Evolutionary conservation across 805 yeast species (phyloP), one percentile per base, ranked within the genome.

Genomic region (Priceomyces haplophilus): DNA sequence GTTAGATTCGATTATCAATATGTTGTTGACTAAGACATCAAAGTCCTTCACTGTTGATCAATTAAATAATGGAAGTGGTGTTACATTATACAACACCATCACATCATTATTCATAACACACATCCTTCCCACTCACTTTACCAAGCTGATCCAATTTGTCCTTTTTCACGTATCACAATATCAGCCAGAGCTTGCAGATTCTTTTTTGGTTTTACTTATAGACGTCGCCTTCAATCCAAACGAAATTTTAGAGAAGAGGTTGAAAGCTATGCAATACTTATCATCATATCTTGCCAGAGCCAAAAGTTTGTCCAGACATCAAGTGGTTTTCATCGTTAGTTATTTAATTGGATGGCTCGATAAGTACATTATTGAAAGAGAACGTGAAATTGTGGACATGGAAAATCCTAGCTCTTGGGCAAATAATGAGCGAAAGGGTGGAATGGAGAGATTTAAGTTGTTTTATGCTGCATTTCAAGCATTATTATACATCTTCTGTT

Each of bases 381-480:
- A 91, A 61, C 67, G 72, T 36, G 98, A 93, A 61, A 85, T 88
- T 7, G 76, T 73, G 36, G 80, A 76, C 44, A 34, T 48, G 21
- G 55, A 55, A 15, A 44, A 50, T 13, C 46, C 47, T 23, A 25
- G 34, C 7, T 39, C 48, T 10, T 41, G 47, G 20, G 34, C 20
- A 15, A 40, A 41, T 19, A 43, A 42, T 15, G 44, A 46, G 19
- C 52, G 49, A 46, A 38, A 75, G 23, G 78, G 79, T 11, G 89
- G 90, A n/a, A 87, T 90, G 96, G 95, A 88, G 51, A 74, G 95
- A 46, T 90, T 90, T 67, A 85, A 85, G 56, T 75, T 88, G 63
- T 86, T 93, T 49, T 91, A 91, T 60, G 87, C 96, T 6, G 86
- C 91, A 2, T 84, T 89, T 56, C 99, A 91, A 65, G 88, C 96